phyloP scores from a whole-genome alignment of 2,329 filamentous ascomycete species.

The Cercospora sp. region DNA sequence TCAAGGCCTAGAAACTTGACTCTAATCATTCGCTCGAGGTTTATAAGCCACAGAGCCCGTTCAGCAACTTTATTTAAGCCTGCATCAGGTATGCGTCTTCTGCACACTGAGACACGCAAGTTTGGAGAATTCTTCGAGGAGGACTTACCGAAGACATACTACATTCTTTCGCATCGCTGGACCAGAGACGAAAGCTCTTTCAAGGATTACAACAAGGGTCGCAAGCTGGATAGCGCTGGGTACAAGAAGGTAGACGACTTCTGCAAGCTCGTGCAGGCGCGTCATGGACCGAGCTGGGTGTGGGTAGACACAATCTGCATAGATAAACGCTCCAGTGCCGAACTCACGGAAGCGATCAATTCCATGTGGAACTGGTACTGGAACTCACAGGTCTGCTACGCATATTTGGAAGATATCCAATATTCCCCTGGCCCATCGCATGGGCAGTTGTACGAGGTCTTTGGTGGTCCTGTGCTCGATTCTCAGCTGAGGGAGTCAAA shows the following conservation, averaged over 20 bases:
- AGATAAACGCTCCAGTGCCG: constrained; percentile 1
- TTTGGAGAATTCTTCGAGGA: constrained; percentile 7
- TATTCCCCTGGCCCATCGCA: no score
- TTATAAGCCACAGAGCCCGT: no score
- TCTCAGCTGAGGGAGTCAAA: background rate
- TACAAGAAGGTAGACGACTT: background rate
- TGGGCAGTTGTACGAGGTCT: no score
- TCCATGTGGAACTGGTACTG: constrained; percentile 3
- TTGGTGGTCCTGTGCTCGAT: no score
- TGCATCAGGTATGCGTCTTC: no score
- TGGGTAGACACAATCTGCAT: constrained; percentile 2
- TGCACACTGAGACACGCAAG: background rate
- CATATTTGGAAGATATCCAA: no score
- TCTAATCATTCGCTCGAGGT: no score
- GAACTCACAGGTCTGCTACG: background rate
- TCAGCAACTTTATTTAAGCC: no score
- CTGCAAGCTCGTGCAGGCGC: background rate
- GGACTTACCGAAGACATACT: background rate
- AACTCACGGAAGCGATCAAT: background rate
- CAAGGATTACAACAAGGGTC: constrained; percentile 1
- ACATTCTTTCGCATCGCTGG: constrained; percentile 11
- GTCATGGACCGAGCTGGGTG: background rate
- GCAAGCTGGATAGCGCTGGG: background rate
- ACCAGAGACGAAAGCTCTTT: background rate
- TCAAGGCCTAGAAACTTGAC: no score